Conservation (phyloP, 2,329 filamentous ascomycete genomes). For the Nigrospora sphaerica region DNA sequence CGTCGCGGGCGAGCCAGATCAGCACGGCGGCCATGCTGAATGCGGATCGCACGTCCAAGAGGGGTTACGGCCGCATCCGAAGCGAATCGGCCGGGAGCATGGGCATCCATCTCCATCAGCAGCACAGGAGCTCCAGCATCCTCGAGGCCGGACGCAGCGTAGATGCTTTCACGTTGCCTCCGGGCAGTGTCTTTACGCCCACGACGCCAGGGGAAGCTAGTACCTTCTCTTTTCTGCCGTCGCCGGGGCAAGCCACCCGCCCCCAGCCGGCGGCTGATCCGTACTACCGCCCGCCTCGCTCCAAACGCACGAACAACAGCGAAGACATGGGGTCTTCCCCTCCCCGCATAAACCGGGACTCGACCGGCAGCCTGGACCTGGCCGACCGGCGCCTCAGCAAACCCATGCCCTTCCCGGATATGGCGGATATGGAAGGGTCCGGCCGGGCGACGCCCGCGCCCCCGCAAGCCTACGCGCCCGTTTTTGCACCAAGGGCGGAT, state of each 20-base stretch:
- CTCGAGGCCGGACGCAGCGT: constrained; percentile 39
- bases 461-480: constrained; percentile 28
- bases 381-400: constrained; percentile 31
- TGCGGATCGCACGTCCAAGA: constrained; percentile 58
- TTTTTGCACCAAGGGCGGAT: constrained; percentile 60
- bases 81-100: constrained; percentile 57
- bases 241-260: constrained; percentile 41
- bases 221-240: constrained; percentile 64
- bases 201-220: constrained; percentile 68
- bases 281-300: constrained; percentile 81
- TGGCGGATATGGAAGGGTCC: constrained; percentile 30
- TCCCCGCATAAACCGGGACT: constrained; percentile 24
- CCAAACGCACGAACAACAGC: constrained; percentile 54
- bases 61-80: constrained; percentile 50
- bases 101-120: constrained; percentile 36
- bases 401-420: constrained; percentile 24
- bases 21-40: constrained; percentile 78
- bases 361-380: constrained; percentile 29
- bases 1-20: constrained; percentile 71
- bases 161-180: constrained; percentile 38
- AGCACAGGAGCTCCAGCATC: constrained; percentile 47
- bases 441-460: constrained; percentile 38
- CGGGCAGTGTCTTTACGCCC: constrained; percentile 58
- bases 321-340: constrained; percentile 32
- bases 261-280: constrained; percentile 55